Base-by-base conservation (phyloP, 345 rosid species). In the Eucalyptus paniculata region DNA sequence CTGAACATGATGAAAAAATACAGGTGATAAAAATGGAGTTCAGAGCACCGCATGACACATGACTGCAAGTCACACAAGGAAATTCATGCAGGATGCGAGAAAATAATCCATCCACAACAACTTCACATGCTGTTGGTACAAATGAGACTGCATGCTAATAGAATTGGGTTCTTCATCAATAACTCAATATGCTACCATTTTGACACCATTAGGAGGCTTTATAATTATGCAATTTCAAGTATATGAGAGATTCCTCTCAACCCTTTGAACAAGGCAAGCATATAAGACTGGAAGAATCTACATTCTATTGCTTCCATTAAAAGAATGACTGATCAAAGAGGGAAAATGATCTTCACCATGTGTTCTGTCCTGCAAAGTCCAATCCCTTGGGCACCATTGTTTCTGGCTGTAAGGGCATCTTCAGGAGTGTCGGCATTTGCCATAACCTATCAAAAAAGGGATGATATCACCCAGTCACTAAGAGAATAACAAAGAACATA, bases 401-500 rank as follows among this genome's bases (percentile, higher is more conserved):
- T 97, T 93, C 98, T 94, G 86, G 99, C 99, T 17, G 98, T 94
- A 42, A 89, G 83, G 37, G 99, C 99, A 90, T 97, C 99, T 87
- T 97, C 99, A 87, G 99, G 99, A 34, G 99, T 97, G 90, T 97
- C 99, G 19, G 99, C 99, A 93, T 97, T 97, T 87, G 99, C 99
- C 99, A 97, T 97, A 77, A 97, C 98, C 99, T 97, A 85, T 89
- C 26, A 32, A 9, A 13, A 86, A 53, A 3, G 13, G 65, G 4
- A 53, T 30, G 45, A 86, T 86, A 21, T 65, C 42, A 82, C 40
- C 4, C 40, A 10, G 7, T 86, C 65, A 51, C 44, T 56, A 30
- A n/a, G 62, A 86, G 45, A 30, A 50, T 51, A 51, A 51, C 88
- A 47, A 49, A 50, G 62, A 51, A 12, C 88, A 21, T 40, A 11